Percentiles rank a stretch among this genome's conserved stretches.
These are phyloP conservation scores for Vinca minor DNA, from an alignment of 257 asterid species.

Conservation along the genomic window DNA sequence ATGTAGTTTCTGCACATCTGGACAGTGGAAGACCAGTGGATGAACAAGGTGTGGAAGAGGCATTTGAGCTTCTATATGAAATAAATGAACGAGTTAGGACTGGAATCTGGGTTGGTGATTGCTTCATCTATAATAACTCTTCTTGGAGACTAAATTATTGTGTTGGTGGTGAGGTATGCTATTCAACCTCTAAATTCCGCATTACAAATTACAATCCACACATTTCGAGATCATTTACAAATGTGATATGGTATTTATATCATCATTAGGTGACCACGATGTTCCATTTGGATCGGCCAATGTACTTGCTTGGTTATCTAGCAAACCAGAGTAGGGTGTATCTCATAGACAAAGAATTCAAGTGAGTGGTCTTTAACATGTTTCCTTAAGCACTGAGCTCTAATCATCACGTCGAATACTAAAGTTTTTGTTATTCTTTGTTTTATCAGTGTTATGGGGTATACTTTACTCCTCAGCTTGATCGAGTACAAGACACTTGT, in stretches of 20 bases:
- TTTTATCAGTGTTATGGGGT: slow-evolving; percentile 68
- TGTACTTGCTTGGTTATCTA: slow-evolving; percentile 96
- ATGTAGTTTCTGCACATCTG: slow-evolving; percentile 82
- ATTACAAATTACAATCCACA: background rate
- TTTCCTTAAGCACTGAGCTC: slow-evolving; percentile 7
- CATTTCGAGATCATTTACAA: slow-evolving; percentile 6
- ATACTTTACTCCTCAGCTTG: slow-evolving; percentile 77
- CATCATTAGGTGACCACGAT: slow-evolving; percentile 74
- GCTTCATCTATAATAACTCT: slow-evolving; percentile 89
- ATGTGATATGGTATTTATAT: slow-evolving; percentile 11
- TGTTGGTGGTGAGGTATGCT: slow-evolving; percentile 89
- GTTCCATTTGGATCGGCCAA: slow-evolving; percentile 95
- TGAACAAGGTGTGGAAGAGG: slow-evolving; percentile 97
- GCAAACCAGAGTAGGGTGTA: slow-evolving; percentile 88
- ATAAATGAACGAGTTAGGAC: slow-evolving; percentile 92
- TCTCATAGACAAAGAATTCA: slow-evolving; percentile 90
- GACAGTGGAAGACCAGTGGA: slow-evolving; percentile 85
- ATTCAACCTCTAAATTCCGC: background rate
- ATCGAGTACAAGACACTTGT: slow-evolving; percentile 95
- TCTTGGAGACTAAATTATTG: slow-evolving; percentile 98
- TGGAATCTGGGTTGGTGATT: slow-evolving; percentile 99
- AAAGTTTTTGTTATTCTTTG: slow-evolving; percentile 4
- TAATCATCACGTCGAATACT: background rate
- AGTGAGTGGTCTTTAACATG: slow-evolving; percentile 44
- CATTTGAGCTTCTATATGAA: slow-evolving; percentile 92